phyloP scores from a whole-genome alignment of 768 basidiomycete species.

The Dioszegia aurantiaca region DNA sequence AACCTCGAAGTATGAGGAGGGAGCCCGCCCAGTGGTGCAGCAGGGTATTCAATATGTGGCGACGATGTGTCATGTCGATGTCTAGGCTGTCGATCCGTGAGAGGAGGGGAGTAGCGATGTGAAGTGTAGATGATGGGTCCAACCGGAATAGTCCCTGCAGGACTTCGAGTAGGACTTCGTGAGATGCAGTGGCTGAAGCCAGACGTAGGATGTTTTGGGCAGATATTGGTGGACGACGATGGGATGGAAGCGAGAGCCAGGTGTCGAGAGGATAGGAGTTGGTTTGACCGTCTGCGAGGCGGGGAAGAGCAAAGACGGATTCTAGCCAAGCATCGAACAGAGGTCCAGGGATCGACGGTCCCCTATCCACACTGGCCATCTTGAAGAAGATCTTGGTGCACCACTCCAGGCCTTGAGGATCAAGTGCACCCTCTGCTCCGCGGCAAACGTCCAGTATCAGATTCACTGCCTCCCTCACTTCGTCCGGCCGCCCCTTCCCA shows the following conservation, averaged over 20 bases:
- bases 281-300: not conserved
- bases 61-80: not conserved
- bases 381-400: conserved; percentile 1
- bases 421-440: not conserved
- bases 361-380: not conserved
- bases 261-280: not conserved
- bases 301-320: not conserved
- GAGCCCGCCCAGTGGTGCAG: conserved; percentile 2
- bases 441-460: conserved; percentile 7
- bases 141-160: not conserved
- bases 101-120: conserved; percentile 1
- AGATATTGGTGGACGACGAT: conserved; percentile 2
- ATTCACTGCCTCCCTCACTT: conserved; percentile 1
- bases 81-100: not conserved
- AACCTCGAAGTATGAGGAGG: not conserved
- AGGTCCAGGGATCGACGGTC: not conserved
- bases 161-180: conserved; percentile 2
- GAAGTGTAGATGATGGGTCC: not conserved
- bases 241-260: not conserved
- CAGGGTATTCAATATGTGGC: not conserved
- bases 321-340: conserved; percentile 14
- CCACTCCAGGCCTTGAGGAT: conserved; percentile 4
- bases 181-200: not conserved
- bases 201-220: conserved; percentile 1
- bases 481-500: not conserved